Percentiles rank a stretch among this genome's conserved stretches.
Conservation (phyloP, 2,329 filamentous ascomycete genomes). For the Mollisiaceae sp. region DNA sequence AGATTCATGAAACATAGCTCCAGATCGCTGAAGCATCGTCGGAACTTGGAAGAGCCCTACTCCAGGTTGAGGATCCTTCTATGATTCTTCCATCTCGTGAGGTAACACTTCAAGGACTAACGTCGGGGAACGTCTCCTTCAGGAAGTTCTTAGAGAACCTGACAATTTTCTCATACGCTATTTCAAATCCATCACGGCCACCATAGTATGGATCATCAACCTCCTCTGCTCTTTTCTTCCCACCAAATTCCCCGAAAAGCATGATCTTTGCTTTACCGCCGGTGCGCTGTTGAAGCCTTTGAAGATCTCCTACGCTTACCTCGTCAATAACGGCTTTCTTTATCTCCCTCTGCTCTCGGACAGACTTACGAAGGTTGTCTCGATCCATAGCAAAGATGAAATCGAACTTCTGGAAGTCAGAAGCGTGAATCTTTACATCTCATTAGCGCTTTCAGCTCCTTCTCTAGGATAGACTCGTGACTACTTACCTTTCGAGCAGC, state of each 20-base stretch:
- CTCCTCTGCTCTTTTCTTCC: constrained; percentile 68
- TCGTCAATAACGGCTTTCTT: background rate
- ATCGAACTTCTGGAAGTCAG: constrained; percentile 85
- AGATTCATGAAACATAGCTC: constrained; percentile 3
- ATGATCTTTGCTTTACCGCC: constrained; percentile 70
- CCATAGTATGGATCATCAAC: constrained; percentile 94
- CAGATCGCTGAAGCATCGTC: background rate
- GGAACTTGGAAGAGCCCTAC: background rate
- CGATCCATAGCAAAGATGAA: constrained; percentile 96
- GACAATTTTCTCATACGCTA: constrained; percentile 82
- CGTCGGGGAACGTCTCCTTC: constrained; percentile 38
- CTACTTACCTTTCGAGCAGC: constrained; percentile 71
- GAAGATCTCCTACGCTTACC: constrained; percentile 63
- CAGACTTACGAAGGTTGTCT: constrained; percentile 57
- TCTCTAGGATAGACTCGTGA: background rate
- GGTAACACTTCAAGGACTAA: constrained; percentile 27
- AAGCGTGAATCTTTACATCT: constrained; percentile 53
- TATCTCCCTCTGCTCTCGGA: background rate
- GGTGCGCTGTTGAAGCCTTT: constrained; percentile 60
- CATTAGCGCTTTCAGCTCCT: constrained; percentile 20
- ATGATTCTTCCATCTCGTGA: background rate
- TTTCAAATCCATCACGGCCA: constrained; percentile 78
- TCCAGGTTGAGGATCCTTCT: background rate
- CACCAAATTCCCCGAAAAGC: constrained; percentile 84
- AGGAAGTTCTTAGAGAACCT: constrained; percentile 71